These are phyloP conservation scores for Chionographis japonica DNA, from an alignment of 106 monocot species.

Conservation along the genomic window DNA sequence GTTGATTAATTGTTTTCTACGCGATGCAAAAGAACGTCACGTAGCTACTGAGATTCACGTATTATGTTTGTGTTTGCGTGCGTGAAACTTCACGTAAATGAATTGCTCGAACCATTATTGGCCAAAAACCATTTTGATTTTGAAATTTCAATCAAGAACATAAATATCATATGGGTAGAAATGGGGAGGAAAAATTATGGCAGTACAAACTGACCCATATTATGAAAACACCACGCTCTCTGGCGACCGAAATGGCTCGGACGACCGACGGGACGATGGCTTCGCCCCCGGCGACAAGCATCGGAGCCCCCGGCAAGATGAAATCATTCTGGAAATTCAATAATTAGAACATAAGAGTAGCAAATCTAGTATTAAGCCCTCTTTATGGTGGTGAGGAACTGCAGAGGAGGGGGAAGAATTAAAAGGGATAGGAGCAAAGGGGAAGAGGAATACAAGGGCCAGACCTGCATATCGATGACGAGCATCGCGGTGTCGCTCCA, in stretches of 20 bases:
- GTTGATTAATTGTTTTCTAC: too few species aligned
- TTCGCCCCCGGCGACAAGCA: conserved; percentile 48
- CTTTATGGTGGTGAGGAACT: too few species aligned
- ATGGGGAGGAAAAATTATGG: not conserved
- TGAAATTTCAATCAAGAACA: not conserved
- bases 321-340: conserved; percentile 71
- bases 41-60: too few species aligned
- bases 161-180: not conserved
- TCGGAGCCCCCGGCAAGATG: conserved; percentile 57
- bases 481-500: conserved; percentile 78
- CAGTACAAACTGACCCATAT: conserved; percentile 55
- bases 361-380: too few species aligned
- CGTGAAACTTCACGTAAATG: too few species aligned
- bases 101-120: too few species aligned
- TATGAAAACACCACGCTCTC: conserved; percentile 59
- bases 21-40: too few species aligned
- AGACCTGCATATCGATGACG: conserved; percentile 96
- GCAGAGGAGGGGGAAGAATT: not conserved
- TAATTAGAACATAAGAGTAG: not conserved
- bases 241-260: conserved; percentile 56
- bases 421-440: not conserved
- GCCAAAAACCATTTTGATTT: not conserved
- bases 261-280: conserved; percentile 64
- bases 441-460: not conserved
- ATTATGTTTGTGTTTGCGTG: too few species aligned